These are phyloP conservation scores for Plectranthus barbatus DNA, from an alignment of 257 asterid species.

Conservation along the genomic window DNA sequence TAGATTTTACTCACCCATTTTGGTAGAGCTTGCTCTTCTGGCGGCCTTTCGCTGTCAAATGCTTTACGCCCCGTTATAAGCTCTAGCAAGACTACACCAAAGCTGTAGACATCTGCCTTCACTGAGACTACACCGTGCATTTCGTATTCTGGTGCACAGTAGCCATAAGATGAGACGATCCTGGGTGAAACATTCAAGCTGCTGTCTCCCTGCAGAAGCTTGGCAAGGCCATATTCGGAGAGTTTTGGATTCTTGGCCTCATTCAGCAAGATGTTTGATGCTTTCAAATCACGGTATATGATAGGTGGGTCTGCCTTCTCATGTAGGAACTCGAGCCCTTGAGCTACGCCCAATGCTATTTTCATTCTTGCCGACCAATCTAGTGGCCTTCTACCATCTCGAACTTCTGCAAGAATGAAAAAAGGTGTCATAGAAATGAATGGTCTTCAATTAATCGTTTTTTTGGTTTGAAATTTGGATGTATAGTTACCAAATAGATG, in stretches of 20 bases:
- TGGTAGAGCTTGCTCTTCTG: constrained; percentile 60
- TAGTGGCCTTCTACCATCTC: constrained; percentile 36
- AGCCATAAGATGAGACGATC: constrained; percentile 59
- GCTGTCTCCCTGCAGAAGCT: constrained; percentile 52
- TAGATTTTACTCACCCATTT: constrained; percentile 49
- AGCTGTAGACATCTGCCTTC: constrained; percentile 80
- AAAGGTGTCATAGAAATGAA: not conserved
- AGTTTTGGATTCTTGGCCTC: constrained; percentile 49
- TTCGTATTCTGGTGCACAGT: constrained; percentile 79
- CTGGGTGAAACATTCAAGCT: constrained; percentile 44
- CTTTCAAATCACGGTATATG: constrained; percentile 64
- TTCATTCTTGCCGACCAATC: constrained; percentile 72
- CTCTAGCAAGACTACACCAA: constrained; percentile 72
- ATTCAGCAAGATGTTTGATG: constrained; percentile 61
- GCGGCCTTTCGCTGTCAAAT: constrained; percentile 42
- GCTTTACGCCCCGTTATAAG: constrained; percentile 77
- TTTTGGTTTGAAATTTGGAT: not conserved
- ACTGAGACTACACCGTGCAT: constrained; percentile 52
- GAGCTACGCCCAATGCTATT: constrained; percentile 67
- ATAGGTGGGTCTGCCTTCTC: constrained; percentile 77
- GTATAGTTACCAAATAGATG: constrained; percentile 31
- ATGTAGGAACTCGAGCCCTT: constrained; percentile 74
- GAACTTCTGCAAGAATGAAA: constrained; percentile 30
- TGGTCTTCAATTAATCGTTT: too few relatives aligned
- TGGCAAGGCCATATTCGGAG: constrained; percentile 73